These are phyloP conservation scores for Lactarius tabidus DNA, from an alignment of 768 basidiomycete species.

Conservation along the genomic window DNA sequence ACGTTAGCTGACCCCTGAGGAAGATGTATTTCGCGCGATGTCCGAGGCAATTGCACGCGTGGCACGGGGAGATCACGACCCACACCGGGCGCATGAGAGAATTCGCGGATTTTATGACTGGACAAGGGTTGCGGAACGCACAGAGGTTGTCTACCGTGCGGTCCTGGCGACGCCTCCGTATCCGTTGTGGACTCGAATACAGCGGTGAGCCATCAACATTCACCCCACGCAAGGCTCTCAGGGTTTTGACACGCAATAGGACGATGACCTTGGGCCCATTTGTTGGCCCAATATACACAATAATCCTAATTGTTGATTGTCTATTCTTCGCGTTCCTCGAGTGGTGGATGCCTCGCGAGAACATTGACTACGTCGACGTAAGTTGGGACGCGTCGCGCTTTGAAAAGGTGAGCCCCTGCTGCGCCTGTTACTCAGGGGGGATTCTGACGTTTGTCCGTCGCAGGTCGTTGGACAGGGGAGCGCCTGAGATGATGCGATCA, in stretches of 20 bases:
- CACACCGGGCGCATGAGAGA: slow-evolving; percentile 67
- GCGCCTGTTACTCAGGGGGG: too few relatives aligned
- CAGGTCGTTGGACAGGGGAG: slow-evolving; percentile 14
- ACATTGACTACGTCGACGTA: slow-evolving; percentile 67
- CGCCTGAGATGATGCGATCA: neutral
- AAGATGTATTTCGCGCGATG: slow-evolving; percentile 84
- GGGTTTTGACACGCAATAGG: slow-evolving; percentile 34
- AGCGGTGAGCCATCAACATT: slow-evolving; percentile 45
- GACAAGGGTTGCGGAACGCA: slow-evolving; percentile 71
- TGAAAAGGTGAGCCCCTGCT: slow-evolving; percentile 29
- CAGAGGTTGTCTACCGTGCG: slow-evolving; percentile 75
- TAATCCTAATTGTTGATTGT: slow-evolving; percentile 86
- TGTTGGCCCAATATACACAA: slow-evolving; percentile 82
- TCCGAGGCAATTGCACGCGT: slow-evolving; percentile 76
- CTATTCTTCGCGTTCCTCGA: slow-evolving; percentile 84
- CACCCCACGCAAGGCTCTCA: neutral
- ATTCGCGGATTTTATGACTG: slow-evolving; percentile 86
- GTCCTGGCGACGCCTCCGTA: slow-evolving; percentile 59
- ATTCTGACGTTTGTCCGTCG: neutral
- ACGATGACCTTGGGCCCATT: slow-evolving; percentile 76
- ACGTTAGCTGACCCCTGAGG: neutral
- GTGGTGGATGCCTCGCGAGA: slow-evolving; percentile 73
- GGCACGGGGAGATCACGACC: slow-evolving; percentile 63
- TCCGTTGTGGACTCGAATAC: slow-evolving; percentile 75
- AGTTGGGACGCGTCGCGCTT: slow-evolving; percentile 52